A percentile compares a stretch with the other conserved stretches of the same genome.
Conservation (phyloP, 1,284 basidiomycete species). For the Ceratobasidium sp. region DNA sequence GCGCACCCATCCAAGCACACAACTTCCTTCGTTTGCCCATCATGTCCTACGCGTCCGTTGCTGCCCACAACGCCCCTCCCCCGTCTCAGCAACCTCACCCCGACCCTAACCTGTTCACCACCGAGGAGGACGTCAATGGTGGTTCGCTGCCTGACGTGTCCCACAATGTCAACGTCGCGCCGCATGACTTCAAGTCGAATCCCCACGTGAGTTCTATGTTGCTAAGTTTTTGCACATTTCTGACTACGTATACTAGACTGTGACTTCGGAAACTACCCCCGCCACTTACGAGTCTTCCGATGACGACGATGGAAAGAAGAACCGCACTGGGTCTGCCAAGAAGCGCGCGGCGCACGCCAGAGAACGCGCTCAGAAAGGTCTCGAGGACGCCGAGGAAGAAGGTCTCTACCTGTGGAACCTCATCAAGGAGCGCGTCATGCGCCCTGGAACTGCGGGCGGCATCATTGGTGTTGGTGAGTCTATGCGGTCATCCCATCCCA, state of each 20-base stretch:
- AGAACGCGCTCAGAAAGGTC: conserved; percentile 53
- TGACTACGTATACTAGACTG: conserved; percentile 38
- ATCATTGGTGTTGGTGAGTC: conserved; percentile 73
- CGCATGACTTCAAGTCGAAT: conserved; percentile 61
- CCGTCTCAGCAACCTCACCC: conserved; percentile 66
- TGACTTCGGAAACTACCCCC: conserved; percentile 39
- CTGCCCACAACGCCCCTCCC: conserved; percentile 66
- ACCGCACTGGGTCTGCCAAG: conserved; percentile 26
- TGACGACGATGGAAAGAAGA: conserved; percentile 19
- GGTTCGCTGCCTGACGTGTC: conserved; percentile 60
- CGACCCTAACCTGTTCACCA: conserved; percentile 70
- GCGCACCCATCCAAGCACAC: neutral
- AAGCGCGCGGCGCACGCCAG: conserved; percentile 17
- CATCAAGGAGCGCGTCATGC: conserved; percentile 69
- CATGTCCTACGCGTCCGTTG: conserved; percentile 76
- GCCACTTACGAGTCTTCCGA: conserved; percentile 5
- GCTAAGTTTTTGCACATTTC: neutral
- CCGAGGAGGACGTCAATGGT: conserved; percentile 55
- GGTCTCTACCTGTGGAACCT: conserved; percentile 65
- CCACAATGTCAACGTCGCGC: conserved; percentile 65
- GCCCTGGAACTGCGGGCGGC: conserved; percentile 77
- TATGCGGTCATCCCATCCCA: neutral
- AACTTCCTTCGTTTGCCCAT: conserved; percentile 30
- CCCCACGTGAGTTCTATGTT: conserved; percentile 52
- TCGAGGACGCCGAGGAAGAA: conserved; percentile 66